Base-by-base conservation (phyloP, 108 stramenopile genomes). In the Cyclotella kingstonii region DNA sequence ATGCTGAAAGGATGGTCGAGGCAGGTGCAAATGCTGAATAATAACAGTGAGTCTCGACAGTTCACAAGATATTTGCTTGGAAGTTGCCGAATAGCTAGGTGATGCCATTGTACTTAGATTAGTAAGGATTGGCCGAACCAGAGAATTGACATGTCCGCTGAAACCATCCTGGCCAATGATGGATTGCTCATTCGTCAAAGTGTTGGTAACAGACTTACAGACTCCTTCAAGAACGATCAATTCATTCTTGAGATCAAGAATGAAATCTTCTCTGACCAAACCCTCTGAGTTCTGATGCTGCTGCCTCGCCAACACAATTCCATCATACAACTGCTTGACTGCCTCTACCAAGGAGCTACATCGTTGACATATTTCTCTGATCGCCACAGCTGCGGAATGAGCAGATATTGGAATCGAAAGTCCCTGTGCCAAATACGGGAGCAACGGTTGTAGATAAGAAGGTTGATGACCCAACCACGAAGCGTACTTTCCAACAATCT, bases 161-260 rank as follows among this genome's bases (percentile, higher is more conserved):
- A 70, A 63, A 27, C 70, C 58, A 10, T 78, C 66, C 7, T n/a
- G n/a, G n/a, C 25, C 22, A 14, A 48, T 70, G 12, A 60, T 33
- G 21, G 66, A 46, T 27, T 47, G 56, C n/a, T 78, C 78, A 47
- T 81, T 54, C 14, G 47, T 65, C 25, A 83, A 33, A 45, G 86
- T 82, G 21, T 72, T 59, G 10, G 87, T 89, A 23, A 92, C 57
- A 17, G 92, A 83, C 54, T 80, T 67, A 60, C 94, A 95, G 5
- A 88, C 84, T 0, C 96, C 96, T 68, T 96, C 94, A 9, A 96
- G 67, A 23, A 96, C 72, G 63, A 89, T 87, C 28, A 95, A 60
- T 54, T 96, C 96, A 74, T 95, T 93, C 45, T 85, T 84, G 26
- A 95, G 45, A 29, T 87, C 72, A 44, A 94, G 68, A 22, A 75